These are phyloP conservation scores for Cytidiella melzeri DNA, from an alignment of 768 basidiomycete species.

Conservation along the genomic window DNA sequence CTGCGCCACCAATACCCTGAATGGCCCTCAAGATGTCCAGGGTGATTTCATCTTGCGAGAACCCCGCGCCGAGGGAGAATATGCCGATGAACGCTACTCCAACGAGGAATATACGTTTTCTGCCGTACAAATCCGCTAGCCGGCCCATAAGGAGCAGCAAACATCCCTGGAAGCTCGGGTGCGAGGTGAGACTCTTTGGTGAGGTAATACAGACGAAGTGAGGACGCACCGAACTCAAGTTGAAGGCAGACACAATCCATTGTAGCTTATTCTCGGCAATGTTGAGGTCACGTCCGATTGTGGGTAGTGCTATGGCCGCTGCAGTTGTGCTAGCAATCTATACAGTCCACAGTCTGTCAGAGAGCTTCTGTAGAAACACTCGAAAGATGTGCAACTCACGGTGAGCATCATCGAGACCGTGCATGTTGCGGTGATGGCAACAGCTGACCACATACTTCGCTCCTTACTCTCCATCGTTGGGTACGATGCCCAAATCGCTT, in stretches of 20 bases:
- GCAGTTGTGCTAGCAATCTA: slow-evolving; percentile 20
- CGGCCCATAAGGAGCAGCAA: slow-evolving; percentile 70
- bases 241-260: slow-evolving; percentile 66
- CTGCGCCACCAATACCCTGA: slow-evolving; percentile 77
- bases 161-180: slow-evolving; percentile 48
- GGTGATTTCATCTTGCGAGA: slow-evolving; percentile 48
- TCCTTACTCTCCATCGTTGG: neutral
- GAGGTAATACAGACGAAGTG: neutral
- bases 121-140: slow-evolving; percentile 72
- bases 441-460: slow-evolving; percentile 2
- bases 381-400: slow-evolving; percentile 15
- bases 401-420: slow-evolving; percentile 27
- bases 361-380: neutral
- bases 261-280: slow-evolving; percentile 49
- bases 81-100: slow-evolving; percentile 50
- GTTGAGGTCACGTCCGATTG: slow-evolving; percentile 31
- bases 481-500: too few relatives aligned
- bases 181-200: neutral
- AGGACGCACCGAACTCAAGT: slow-evolving; percentile 58
- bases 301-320: slow-evolving; percentile 23
- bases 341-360: neutral
- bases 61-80: slow-evolving; percentile 60
- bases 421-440: slow-evolving; percentile 20
- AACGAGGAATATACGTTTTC: slow-evolving; percentile 57
- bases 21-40: slow-evolving; percentile 69